Conservation (phyloP, 805 yeast genomes). For the Wickerhamiella azyma region DNA sequence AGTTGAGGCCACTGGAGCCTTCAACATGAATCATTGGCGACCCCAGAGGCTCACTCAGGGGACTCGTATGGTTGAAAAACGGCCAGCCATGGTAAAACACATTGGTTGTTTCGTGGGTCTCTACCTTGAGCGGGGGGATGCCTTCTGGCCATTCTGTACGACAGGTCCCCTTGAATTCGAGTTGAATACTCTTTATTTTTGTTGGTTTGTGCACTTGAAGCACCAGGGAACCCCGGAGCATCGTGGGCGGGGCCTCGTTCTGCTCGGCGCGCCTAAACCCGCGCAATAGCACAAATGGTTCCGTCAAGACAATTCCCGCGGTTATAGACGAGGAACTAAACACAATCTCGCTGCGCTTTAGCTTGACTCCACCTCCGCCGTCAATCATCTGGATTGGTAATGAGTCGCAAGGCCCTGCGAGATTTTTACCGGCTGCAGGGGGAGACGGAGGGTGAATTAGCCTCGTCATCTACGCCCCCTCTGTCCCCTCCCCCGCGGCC, state of each 20-base stretch:
- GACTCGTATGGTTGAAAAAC: constrained; percentile 37
- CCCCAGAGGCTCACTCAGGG: constrained; percentile 17
- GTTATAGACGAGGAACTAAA: constrained; percentile 14
- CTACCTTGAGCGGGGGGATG: constrained; percentile 74
- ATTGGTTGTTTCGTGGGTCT: constrained; percentile 49
- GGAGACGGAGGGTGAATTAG: no score
- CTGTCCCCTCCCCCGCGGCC: constrained; percentile 11
- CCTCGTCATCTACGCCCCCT: no score
- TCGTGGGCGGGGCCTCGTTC: constrained; percentile 54
- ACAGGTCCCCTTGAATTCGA: constrained; percentile 52
- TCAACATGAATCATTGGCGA: constrained; percentile 7
- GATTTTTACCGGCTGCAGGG: constrained; percentile 25
- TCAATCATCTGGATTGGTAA: neutral
- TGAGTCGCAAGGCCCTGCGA: constrained; percentile 21
- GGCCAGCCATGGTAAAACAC: constrained; percentile 83
- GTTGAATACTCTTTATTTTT: constrained; percentile 48
- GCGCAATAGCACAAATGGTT: constrained; percentile 63
- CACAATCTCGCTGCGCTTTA: constrained; percentile 1
- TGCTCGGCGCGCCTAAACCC: constrained; percentile 64
- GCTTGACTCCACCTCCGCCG: constrained; percentile 3
- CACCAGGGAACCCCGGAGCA: constrained; percentile 68
- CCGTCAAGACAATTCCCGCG: constrained; percentile 39
- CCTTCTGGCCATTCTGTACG: constrained; percentile 98
- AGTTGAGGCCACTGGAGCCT: neutral
- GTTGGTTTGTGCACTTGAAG: constrained; percentile 57